Evolutionary conservation across 495 filamentous ascomycete species (phyloP).

Genomic region (Parathielavia hyrcaniae): DNA sequence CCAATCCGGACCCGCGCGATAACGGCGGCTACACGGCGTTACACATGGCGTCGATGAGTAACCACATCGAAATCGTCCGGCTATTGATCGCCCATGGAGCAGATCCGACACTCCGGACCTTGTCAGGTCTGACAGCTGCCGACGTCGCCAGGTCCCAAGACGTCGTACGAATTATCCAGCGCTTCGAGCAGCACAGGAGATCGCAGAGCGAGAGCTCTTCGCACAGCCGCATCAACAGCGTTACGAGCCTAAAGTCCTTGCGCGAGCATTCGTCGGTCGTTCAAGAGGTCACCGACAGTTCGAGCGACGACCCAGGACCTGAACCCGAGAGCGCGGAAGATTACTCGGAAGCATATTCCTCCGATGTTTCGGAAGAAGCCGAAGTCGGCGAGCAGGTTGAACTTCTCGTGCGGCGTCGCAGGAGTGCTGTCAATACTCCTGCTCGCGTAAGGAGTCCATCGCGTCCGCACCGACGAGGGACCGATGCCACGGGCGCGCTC

Average conservation of each 20-base stretch:
- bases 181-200: slow-evolving; percentile 54
- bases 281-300: slow-evolving; percentile 33
- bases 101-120: slow-evolving; percentile 61
- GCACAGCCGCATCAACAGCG: slow-evolving; percentile 59
- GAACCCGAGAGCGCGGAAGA: slow-evolving; percentile 43
- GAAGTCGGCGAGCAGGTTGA: slow-evolving; percentile 38
- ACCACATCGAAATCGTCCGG: slow-evolving; percentile 67
- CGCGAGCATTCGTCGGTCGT: slow-evolving; percentile 36
- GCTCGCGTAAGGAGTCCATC: slow-evolving; percentile 18
- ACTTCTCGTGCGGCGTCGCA: slow-evolving; percentile 35
- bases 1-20: slow-evolving; percentile 67
- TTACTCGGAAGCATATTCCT: slow-evolving; percentile 34
- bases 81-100: slow-evolving; percentile 67
- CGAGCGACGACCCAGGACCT: slow-evolving; percentile 29
- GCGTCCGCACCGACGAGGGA: slow-evolving; percentile 26
- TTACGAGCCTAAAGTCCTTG: slow-evolving; percentile 56
- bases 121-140: slow-evolving; percentile 63
- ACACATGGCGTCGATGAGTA: slow-evolving; percentile 75
- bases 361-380: slow-evolving; percentile 32
- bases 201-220: slow-evolving; percentile 42
- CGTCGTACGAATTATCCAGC: slow-evolving; percentile 47
- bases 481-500: slow-evolving; percentile 32
- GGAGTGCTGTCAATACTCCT: slow-evolving; percentile 10
- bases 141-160: slow-evolving; percentile 64
- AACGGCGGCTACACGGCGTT: slow-evolving; percentile 77